Percentiles rank a stretch among this genome's conserved stretches.
phyloP scores from a whole-genome alignment of 148 eudicot genomes.

The Camellia granthamiana region DNA sequence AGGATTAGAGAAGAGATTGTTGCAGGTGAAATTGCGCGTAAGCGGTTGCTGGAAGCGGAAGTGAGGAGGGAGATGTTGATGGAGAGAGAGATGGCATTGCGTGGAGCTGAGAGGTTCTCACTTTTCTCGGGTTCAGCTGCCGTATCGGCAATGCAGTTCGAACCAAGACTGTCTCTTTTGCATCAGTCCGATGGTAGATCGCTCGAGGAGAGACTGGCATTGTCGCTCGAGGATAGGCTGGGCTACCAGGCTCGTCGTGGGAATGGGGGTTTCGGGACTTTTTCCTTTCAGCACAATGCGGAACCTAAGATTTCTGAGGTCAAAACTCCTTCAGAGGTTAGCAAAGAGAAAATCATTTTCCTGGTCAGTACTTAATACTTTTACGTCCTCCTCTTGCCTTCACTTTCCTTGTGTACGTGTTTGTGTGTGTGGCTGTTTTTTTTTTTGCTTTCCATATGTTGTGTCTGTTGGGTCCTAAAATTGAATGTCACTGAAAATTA shows the following conservation, averaged over 20 bases:
- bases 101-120: not conserved
- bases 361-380: slow-evolving; percentile 41
- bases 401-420: not conserved
- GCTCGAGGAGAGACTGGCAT: slow-evolving; percentile 9
- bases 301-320: slow-evolving; percentile 19
- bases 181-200: not conserved
- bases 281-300: slow-evolving; percentile 31
- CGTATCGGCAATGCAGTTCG: slow-evolving; percentile 15
- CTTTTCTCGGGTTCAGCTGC: not conserved
- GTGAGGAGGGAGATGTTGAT: slow-evolving; percentile 60
- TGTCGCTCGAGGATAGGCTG: slow-evolving; percentile 18
- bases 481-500: not conserved
- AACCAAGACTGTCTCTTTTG: slow-evolving; percentile 21
- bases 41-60: slow-evolving; percentile 54
- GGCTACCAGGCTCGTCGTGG: not conserved
- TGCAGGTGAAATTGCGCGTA: slow-evolving; percentile 39
- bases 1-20: slow-evolving; percentile 55
- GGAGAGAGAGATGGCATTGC: slow-evolving; percentile 49
- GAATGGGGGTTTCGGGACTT: slow-evolving; percentile 11
- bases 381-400: not conserved
- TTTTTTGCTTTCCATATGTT: not conserved
- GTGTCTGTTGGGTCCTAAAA: not conserved
- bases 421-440: not conserved
- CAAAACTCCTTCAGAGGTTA: slow-evolving; percentile 20
- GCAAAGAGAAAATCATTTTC: slow-evolving; percentile 36